Conservation (phyloP, 1,284 basidiomycete species). For the Ustilago hordei region DNA sequence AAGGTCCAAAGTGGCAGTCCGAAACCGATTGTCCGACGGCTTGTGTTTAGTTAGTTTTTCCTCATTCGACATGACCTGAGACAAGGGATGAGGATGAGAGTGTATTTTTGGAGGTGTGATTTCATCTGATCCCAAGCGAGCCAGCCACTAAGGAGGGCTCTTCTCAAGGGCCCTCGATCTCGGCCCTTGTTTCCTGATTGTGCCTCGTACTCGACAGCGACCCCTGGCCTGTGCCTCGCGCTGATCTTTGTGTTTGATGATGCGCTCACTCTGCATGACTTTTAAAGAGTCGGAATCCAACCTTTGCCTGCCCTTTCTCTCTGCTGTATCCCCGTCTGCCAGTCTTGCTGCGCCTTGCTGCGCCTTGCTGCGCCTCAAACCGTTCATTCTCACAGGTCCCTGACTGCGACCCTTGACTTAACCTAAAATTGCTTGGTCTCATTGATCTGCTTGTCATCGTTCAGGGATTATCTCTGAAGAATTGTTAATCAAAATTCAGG, state of each 20-base stretch:
- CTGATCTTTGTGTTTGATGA: conserved; percentile 14
- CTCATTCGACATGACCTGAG: not conserved
- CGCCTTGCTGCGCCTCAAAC: not conserved
- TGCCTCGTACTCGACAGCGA: not conserved
- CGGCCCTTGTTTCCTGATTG: conserved; percentile 1
- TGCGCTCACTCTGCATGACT: conserved; percentile 29
- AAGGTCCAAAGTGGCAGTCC: not conserved
- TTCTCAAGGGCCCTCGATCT: conserved; percentile 24
- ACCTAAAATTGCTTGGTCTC: not conserved
- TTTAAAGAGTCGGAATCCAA: not conserved
- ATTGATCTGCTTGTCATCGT: not conserved
- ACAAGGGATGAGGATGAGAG: not conserved
- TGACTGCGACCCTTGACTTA: not conserved
- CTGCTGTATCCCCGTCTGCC: not conserved
- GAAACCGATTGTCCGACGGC: not conserved
- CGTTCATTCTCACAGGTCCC: not conserved
- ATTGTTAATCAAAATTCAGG: not conserved
- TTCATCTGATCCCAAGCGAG: conserved; percentile 15
- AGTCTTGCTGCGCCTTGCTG: not conserved
- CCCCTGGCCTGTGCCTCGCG: conserved; percentile 9
- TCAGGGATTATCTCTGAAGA: not conserved
- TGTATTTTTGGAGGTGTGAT: conserved; percentile 12
- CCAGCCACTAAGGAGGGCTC: not conserved
- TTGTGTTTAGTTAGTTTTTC: not conserved
- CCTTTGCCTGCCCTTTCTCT: not conserved